Evolutionary conservation across 352 stramenopile genomes (phyloP), one percentile per base, ranked within the genome.

Genomic region (Pythium volutum): DNA sequence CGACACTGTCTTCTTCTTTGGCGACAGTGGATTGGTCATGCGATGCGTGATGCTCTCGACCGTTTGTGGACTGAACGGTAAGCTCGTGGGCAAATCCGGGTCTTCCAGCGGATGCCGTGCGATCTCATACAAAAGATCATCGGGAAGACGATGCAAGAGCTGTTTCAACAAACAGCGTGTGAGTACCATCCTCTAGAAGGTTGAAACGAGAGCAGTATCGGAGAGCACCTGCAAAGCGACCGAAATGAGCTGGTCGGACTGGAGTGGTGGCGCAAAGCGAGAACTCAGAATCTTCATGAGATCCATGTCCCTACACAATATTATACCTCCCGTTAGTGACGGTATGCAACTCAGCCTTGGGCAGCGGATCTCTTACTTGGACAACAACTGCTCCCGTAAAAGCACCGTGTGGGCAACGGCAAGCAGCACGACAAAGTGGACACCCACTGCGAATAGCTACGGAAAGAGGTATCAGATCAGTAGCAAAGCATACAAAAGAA

Each of bases 381-480:
- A 62, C n/a, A 95, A 71, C 3, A 97, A 51, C 27, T 90, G 78
- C 16, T 92, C 82, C 27, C 91, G 85, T 55, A 97, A 73, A 16
- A 97, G 64, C 11, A 97, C 82, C 0, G 91, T 92, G 64, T 97
- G 84, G 15, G 90, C 86, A 12, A 95, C 87, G 14, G 82, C 88
- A n/a, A 97, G 66, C 0, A 97, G 62, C 2, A 97, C 88, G 20
- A 97, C 85, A 58, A 97, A 95, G 71, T 97, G 91, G 9, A 97
- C 81, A 1, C 91, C 91, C 15, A 96, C 83, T 20, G 91, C 89
- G 65, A 97, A 96, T 12, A 97, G 66, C 87, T 95, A 57, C 15
- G 49, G 34, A 52, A 39, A 50, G 20, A 50, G 2, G n/a, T n/a
- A n/a, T 31, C 43, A 26, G 25, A 16, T 47, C 41, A 47, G n/a